Evolutionary conservation across 495 filamentous ascomycete species (phyloP).

Genomic region (Hyaloscypha hepaticicola): DNA sequence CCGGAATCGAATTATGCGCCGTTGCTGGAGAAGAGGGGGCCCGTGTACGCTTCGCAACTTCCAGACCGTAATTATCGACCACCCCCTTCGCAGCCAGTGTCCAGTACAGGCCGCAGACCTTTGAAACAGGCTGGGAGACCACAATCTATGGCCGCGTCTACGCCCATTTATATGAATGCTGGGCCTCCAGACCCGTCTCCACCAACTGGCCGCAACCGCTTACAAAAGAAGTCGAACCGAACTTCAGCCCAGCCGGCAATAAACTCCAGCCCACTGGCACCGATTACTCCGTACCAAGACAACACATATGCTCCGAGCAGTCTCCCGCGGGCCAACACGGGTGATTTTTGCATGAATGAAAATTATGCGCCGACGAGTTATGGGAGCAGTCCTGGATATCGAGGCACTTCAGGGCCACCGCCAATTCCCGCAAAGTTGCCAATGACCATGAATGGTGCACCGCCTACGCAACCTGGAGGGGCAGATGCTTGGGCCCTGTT

Average conservation of each 20-base stretch:
- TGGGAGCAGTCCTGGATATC: constrained; percentile 32
- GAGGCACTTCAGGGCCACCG: constrained; percentile 41
- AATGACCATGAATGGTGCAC: constrained; percentile 34
- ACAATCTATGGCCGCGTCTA: constrained; percentile 32
- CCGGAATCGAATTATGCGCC: constrained; percentile 91
- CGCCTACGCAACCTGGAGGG: constrained; percentile 27
- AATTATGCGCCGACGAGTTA: constrained; percentile 38
- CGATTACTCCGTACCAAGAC: constrained; percentile 42
- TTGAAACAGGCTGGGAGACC: constrained; percentile 32
- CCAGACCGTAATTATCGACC: constrained; percentile 46
- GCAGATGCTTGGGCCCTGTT: constrained; percentile 63
- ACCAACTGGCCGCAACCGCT: constrained; percentile 48
- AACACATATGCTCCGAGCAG: constrained; percentile 35
- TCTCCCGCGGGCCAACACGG: constrained; percentile 23
- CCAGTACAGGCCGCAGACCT: constrained; percentile 30
- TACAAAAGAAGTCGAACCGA: constrained; percentile 59
- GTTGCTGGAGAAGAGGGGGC: constrained; percentile 77
- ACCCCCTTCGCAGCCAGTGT: constrained; percentile 49
- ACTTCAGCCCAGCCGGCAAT: constrained; percentile 40
- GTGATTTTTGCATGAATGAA: constrained; percentile 33
- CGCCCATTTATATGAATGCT: constrained; percentile 24
- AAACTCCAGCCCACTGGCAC: constrained; percentile 43
- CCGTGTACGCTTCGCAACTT: constrained; percentile 45
- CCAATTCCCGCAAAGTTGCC: constrained; percentile 78
- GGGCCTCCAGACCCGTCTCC: constrained; percentile 34